Conservation (phyloP, 345 rosid species). For the Linum usitatissimum region DNA sequence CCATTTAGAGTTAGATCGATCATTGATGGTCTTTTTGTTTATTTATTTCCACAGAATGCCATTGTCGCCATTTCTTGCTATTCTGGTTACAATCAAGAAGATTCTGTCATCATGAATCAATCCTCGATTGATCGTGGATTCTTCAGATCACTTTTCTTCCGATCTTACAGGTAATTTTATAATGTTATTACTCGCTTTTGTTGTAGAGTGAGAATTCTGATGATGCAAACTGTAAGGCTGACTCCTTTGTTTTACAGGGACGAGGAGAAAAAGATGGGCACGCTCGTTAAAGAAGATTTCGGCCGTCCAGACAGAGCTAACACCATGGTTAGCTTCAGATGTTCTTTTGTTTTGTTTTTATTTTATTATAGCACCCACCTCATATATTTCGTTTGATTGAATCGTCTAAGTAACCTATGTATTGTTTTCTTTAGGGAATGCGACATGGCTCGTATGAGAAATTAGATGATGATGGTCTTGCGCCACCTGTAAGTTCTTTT, state of each 20-base stretch:
- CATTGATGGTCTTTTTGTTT: neutral
- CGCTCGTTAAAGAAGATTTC: constrained; percentile 94
- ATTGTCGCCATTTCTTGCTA: constrained; percentile 95
- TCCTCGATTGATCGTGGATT: constrained; percentile 96
- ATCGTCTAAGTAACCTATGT: neutral
- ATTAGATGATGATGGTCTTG: constrained; percentile 97
- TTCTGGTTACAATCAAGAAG: constrained; percentile 99
- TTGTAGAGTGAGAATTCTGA: constrained; percentile 1
- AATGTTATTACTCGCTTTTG: neutral
- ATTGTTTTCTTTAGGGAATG: constrained; percentile 57
- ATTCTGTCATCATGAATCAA: constrained; percentile 97
- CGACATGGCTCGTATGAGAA: constrained; percentile 97
- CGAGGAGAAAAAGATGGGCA: constrained; percentile 98
- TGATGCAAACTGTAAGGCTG: neutral
- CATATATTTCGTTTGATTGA: constrained; percentile 8
- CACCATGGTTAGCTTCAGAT: constrained; percentile 50
- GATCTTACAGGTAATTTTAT: constrained; percentile 64
- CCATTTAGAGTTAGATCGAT: neutral
- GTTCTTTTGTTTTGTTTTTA: neutral
- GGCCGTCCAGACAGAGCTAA: constrained; percentile 85
- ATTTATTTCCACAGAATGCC: constrained; percentile 50
- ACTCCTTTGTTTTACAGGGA: constrained; percentile 40
- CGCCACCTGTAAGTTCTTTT: constrained; percentile 66
- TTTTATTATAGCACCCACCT: constrained; percentile 2
- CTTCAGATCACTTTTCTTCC: constrained; percentile 88